A percentile compares a stretch with the other conserved stretches of the same genome.
Conservation (phyloP, 108 stramenopile genomes). For the Parietichytrium sp. region DNA sequence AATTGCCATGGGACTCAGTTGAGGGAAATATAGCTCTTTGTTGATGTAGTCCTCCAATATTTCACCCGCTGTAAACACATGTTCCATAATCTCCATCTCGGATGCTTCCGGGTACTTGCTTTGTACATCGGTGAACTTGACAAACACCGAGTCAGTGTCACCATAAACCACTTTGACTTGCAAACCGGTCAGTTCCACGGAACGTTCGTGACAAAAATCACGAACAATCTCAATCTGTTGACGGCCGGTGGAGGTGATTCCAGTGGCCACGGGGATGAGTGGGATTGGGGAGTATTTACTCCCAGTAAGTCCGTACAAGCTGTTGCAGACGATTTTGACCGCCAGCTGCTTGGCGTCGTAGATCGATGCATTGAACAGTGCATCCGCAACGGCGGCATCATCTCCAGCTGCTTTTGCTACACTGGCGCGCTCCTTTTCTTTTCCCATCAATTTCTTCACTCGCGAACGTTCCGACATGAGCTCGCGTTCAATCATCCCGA, state of each 20-base stretch:
- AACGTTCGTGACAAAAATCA: background rate
- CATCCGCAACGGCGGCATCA: too few relatives aligned
- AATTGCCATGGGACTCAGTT: background rate
- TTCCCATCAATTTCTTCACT: background rate
- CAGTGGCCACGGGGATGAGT: background rate
- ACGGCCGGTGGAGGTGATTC: background rate
- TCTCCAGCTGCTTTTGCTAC: too few relatives aligned
- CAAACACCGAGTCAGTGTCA: background rate
- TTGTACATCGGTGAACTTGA: background rate
- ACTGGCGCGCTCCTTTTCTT: background rate
- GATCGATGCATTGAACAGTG: background rate
- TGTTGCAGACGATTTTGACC: background rate
- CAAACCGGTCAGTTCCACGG: background rate
- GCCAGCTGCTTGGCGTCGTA: background rate
- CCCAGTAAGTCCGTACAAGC: background rate
- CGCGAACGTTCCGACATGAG: background rate
- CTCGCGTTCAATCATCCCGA: background rate
- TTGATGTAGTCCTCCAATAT: background rate
- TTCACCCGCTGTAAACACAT: background rate
- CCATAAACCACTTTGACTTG: background rate
- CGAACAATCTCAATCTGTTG: background rate
- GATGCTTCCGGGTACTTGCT: too few relatives aligned
- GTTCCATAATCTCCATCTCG: too few relatives aligned
- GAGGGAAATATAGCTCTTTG: background rate
- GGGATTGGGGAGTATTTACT: background rate